phyloP scores from a whole-genome alignment of 257 asterid species.

The Scutellaria galericulata region DNA sequence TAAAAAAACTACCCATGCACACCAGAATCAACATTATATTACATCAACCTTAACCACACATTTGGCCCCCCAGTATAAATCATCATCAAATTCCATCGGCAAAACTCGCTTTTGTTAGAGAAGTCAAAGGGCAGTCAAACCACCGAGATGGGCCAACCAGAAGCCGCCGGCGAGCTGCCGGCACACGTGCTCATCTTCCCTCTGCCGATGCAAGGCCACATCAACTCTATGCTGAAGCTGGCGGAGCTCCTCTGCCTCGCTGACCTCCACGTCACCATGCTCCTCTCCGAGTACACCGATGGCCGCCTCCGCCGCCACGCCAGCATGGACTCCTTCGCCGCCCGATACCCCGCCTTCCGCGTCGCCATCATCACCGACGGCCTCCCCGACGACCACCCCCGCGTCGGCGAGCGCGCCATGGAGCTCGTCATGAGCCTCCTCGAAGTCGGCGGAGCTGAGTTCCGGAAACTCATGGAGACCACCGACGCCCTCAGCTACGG shows the following conservation, averaged over 20 bases:
- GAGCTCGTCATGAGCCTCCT: constrained; percentile 51
- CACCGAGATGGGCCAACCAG: constrained; percentile 25
- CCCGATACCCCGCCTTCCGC: constrained; percentile 50
- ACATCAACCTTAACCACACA: neutral
- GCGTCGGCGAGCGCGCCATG: constrained; percentile 45
- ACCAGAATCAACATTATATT: no score
- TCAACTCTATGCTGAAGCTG: constrained; percentile 67
- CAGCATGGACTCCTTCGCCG: constrained; percentile 46
- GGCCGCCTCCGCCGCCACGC: constrained; percentile 55
- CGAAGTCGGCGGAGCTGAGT: constrained; percentile 45
- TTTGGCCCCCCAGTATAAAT: neutral
- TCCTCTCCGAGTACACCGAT: constrained; percentile 54
- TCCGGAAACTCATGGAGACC: constrained; percentile 47
- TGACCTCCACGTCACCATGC: constrained; percentile 56
- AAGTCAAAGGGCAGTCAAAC: neutral
- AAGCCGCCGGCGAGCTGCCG: constrained; percentile 36
- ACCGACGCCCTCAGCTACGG: constrained; percentile 39
- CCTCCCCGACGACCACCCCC: constrained; percentile 62
- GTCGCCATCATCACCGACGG: constrained; percentile 58
- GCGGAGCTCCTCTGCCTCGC: constrained; percentile 69
- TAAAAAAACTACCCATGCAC: no score
- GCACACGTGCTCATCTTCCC: constrained; percentile 76
- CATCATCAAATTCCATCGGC: neutral
- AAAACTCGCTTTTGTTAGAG: neutral
- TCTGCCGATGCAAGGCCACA: constrained; percentile 70